phyloP scores from a whole-genome alignment of 2,329 filamentous ascomycete genomes.

The Aspergillus uvarum region DNA sequence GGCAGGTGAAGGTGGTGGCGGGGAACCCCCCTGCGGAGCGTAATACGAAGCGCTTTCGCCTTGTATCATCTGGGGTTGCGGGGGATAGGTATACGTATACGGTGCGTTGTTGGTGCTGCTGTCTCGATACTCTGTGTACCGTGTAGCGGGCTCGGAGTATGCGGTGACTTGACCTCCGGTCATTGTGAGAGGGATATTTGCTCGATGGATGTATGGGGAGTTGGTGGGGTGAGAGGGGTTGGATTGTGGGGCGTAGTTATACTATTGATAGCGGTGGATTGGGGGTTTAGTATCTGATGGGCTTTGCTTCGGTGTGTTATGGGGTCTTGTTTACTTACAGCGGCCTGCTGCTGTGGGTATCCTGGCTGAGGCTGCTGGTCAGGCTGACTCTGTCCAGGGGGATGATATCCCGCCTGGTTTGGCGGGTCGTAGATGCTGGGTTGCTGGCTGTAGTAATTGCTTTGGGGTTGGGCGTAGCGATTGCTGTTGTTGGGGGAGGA shows the following conservation, averaged over 20 bases:
- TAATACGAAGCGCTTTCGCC: conserved; percentile 37
- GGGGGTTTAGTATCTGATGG: background rate
- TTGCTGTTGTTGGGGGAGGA: conserved; percentile 21
- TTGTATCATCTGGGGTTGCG: conserved; percentile 24
- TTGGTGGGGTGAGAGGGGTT: conserved; percentile 21
- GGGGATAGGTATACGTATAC: conserved; percentile 19
- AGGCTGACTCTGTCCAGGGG: conserved; percentile 23
- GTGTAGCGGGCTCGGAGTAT: conserved; percentile 24
- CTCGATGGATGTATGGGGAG: conserved; percentile 19
- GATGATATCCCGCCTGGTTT: conserved; percentile 24
- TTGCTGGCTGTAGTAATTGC: conserved; percentile 4
- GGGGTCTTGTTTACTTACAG: conserved; percentile 22
- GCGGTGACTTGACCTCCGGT: conserved; percentile 12
- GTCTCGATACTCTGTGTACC: conserved; percentile 19
- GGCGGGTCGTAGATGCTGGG: conserved; percentile 16
- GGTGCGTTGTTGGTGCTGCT: conserved; percentile 24
- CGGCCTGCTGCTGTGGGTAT: conserved; percentile 22
- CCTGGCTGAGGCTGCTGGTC: conserved; percentile 24
- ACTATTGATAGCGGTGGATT: background rate
- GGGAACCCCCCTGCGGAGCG: conserved; percentile 14
- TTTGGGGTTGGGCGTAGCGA: conserved; percentile 22
- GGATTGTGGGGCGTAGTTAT: conserved; percentile 20
- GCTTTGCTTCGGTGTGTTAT: too few relatives aligned
- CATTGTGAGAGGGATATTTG: conserved; percentile 14
- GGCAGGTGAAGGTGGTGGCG: background rate